Conservation (phyloP, 1,284 basidiomycete genomes). For the Papiliotrema laurentii region DNA sequence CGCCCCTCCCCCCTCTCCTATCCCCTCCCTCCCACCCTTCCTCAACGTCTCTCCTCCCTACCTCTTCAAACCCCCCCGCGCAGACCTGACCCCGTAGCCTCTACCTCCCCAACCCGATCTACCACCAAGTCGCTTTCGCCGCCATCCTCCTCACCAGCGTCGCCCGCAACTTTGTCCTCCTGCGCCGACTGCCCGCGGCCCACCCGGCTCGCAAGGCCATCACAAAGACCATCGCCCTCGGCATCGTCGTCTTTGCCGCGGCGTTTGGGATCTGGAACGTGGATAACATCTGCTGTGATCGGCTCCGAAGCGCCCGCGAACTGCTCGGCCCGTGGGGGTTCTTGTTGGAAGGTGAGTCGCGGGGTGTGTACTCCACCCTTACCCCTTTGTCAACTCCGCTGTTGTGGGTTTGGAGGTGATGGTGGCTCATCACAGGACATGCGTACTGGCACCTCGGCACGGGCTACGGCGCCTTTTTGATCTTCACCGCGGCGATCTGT, state of each 20-base stretch:
- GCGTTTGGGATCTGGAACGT: conserved; percentile 55
- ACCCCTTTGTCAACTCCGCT: background rate
- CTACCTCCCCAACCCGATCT: conserved; percentile 52
- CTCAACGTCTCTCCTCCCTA: too few relatives aligned
- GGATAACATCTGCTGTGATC: conserved; percentile 53
- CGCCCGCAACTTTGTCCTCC: conserved; percentile 36
- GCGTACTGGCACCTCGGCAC: conserved; percentile 55
- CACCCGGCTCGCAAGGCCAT: conserved; percentile 26
- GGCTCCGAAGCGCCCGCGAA: conserved; percentile 26
- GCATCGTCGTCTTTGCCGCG: conserved; percentile 38
- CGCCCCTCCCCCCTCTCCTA: too few relatives aligned
- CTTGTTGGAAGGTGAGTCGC: conserved; percentile 37
- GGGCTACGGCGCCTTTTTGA: conserved; percentile 49
- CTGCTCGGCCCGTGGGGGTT: conserved; percentile 29
- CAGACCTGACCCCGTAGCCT: conserved; percentile 42
- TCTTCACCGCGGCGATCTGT: conserved; percentile 48
- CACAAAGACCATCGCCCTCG: conserved; percentile 25
- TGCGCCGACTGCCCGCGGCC: conserved; percentile 23
- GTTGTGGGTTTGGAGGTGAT: background rate
- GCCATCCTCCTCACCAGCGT: conserved; percentile 42
- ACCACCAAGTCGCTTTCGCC: conserved; percentile 54
- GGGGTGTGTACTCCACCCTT: too few relatives aligned
- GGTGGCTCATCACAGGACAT: conserved; percentile 33
- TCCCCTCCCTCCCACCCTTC: too few relatives aligned
- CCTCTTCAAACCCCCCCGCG: too few relatives aligned